phyloP scores from a whole-genome alignment of 495 filamentous ascomycete species.

The Acidiella bohemica region DNA sequence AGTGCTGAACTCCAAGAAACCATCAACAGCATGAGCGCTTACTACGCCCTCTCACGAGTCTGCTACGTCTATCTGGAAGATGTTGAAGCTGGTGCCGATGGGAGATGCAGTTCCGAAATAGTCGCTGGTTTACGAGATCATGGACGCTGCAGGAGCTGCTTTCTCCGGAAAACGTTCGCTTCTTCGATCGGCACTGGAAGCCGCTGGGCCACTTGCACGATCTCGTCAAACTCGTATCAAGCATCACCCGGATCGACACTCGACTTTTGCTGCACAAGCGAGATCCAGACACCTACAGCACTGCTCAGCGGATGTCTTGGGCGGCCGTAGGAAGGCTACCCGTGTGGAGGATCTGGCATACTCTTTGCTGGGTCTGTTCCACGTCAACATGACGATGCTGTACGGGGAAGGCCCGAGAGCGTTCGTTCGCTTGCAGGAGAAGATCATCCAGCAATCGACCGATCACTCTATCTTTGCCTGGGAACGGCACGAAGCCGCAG shows the following conservation, averaged over 20 bases:
- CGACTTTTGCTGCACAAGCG: conserved; percentile 1
- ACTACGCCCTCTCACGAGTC: conserved; percentile 1
- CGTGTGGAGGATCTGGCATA: conserved; percentile 28
- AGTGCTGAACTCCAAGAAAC: conserved; percentile 13
- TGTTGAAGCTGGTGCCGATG: conserved; percentile 3
- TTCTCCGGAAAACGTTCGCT: conserved; percentile 3
- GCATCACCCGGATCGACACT: conserved; percentile 1
- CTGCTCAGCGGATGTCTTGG: conserved; percentile 19
- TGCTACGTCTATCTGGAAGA: conserved; percentile 14
- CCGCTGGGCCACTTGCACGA: background rate
- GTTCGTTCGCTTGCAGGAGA: conserved; percentile 23
- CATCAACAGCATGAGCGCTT: conserved; percentile 14
- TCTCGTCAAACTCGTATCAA: background rate
- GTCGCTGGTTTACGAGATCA: conserved; percentile 13
- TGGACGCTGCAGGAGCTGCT: conserved; percentile 18
- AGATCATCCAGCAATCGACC: conserved; percentile 21
- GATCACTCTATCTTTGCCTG: conserved; percentile 20
- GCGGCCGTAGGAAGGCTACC: conserved; percentile 9
- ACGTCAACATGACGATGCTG: conserved; percentile 28
- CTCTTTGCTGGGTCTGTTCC: conserved; percentile 26
- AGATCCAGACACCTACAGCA: conserved; percentile 1
- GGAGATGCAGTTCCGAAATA: conserved; percentile 3
- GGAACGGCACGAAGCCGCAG: background rate
- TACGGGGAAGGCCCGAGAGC: conserved; percentile 30
- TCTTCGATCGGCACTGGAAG: conserved; percentile 10